These are phyloP conservation scores for Pulveroboletus sp. DNA, from an alignment of 768 basidiomycete genomes.

Conservation along the genomic window DNA sequence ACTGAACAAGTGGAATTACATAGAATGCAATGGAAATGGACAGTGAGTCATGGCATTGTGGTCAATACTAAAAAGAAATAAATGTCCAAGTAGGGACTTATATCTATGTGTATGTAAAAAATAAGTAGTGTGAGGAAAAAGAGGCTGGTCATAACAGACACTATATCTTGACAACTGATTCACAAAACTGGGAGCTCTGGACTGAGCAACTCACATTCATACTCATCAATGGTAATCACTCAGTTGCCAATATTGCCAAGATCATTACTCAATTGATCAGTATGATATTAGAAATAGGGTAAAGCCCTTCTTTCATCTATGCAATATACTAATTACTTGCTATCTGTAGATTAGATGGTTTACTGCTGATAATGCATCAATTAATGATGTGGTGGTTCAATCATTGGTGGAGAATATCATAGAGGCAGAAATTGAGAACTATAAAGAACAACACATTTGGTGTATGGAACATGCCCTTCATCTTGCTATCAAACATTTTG, in stretches of 20 bases:
- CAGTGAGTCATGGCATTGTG: too few relatives aligned
- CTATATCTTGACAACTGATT: not conserved
- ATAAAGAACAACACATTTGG: not conserved
- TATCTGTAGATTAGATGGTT: slow-evolving; percentile 2
- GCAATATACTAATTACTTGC: too few relatives aligned
- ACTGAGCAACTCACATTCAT: not conserved
- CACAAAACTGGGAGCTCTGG: not conserved
- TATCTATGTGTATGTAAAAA: too few relatives aligned
- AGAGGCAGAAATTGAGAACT: not conserved
- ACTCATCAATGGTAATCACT: not conserved
- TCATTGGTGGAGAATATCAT: not conserved
- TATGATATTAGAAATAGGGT: not conserved
- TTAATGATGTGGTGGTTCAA: not conserved
- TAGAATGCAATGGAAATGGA: too few relatives aligned
- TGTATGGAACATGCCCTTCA: too few relatives aligned
- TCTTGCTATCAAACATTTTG: too few relatives aligned
- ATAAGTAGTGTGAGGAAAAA: too few relatives aligned
- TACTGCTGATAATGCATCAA: not conserved
- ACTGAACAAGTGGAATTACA: too few relatives aligned
- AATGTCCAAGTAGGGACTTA: too few relatives aligned
- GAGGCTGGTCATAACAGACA: too few relatives aligned
- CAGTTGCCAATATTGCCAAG: not conserved
- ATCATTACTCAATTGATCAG: not conserved
- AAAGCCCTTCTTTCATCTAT: too few relatives aligned
- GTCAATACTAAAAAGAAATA: too few relatives aligned